Evolutionary conservation across 164 flowering plant genomes (phyloP).

Genomic region (Nelumbo lutea): DNA sequence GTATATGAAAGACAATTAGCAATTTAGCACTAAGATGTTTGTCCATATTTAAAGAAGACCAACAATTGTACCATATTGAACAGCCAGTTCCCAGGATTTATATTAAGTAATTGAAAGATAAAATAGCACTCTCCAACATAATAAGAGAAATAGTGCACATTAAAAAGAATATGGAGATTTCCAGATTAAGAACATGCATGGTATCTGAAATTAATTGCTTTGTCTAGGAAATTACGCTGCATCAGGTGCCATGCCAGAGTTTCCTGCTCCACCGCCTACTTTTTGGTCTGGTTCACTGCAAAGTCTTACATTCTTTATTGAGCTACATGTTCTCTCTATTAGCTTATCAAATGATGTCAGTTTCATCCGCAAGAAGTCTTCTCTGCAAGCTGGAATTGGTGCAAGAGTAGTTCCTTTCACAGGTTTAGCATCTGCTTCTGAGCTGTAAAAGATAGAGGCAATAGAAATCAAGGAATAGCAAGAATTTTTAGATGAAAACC

Average conservation of each 20-base stretch:
- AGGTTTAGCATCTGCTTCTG: constrained; percentile 28
- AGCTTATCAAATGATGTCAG: constrained; percentile 86
- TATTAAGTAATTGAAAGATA: too few species aligned
- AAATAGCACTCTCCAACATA: neutral
- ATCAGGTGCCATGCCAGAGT: constrained; percentile 92
- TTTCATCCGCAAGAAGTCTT: constrained; percentile 74
- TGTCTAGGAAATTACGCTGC: constrained; percentile 67
- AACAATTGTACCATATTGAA: too few species aligned
- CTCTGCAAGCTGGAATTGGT: constrained; percentile 87
- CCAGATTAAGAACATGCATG: neutral
- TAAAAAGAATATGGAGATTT: neutral
- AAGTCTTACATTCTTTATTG: constrained; percentile 80
- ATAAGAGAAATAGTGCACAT: neutral
- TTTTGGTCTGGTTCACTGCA: constrained; percentile 69
- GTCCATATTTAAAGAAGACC: too few species aligned
- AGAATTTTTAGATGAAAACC: neutral
- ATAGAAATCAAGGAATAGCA: neutral
- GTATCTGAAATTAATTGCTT: neutral
- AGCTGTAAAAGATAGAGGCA: constrained; percentile 32
- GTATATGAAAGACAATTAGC: neutral
- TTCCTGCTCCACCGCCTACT: constrained; percentile 49
- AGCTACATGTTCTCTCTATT: constrained; percentile 75
- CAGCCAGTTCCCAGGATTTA: too few species aligned
- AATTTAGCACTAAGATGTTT: too few species aligned
- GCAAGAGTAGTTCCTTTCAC: constrained; percentile 32